These are phyloP conservation scores for Casuarina cunninghamiana DNA, from an alignment of 306 rosid genomes.

Conservation along the genomic window DNA sequence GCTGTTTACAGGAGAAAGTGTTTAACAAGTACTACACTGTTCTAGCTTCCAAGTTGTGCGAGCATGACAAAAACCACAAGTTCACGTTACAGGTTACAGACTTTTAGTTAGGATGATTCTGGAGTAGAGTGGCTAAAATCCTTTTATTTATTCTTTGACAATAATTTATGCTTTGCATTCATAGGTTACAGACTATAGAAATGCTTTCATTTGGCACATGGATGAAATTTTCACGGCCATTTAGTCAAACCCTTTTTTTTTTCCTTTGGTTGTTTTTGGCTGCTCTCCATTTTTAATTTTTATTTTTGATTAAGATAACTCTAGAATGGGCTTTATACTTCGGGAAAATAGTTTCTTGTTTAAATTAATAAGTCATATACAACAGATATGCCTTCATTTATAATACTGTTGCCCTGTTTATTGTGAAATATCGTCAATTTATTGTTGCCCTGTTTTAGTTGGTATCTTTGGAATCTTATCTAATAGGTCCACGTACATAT, in stretches of 20 bases:
- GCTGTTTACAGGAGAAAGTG: constrained; percentile 91
- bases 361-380: too few relatives aligned
- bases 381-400: too few relatives aligned
- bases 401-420: too few relatives aligned
- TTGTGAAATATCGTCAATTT: too few relatives aligned
- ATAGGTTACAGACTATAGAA: not conserved
- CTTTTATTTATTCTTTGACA: not conserved
- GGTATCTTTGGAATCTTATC: too few relatives aligned
- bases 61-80: constrained; percentile 91
- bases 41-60: constrained; percentile 86
- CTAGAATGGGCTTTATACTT: too few relatives aligned
- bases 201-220: not conserved
- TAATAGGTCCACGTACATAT: too few relatives aligned
- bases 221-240: not conserved
- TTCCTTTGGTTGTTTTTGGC: not conserved
- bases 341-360: too few relatives aligned
- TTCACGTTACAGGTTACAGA: constrained; percentile 78
- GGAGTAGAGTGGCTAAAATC: not conserved
- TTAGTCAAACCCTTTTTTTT: not conserved
- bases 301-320: too few relatives aligned
- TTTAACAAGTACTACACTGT: constrained; percentile 87
- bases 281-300: too few relatives aligned
- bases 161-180: not conserved
- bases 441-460: too few relatives aligned
- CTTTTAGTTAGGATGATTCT: constrained; percentile 5